Conservation (phyloP, 108 stramenopile genomes). For the Skeletonema potamos region DNA sequence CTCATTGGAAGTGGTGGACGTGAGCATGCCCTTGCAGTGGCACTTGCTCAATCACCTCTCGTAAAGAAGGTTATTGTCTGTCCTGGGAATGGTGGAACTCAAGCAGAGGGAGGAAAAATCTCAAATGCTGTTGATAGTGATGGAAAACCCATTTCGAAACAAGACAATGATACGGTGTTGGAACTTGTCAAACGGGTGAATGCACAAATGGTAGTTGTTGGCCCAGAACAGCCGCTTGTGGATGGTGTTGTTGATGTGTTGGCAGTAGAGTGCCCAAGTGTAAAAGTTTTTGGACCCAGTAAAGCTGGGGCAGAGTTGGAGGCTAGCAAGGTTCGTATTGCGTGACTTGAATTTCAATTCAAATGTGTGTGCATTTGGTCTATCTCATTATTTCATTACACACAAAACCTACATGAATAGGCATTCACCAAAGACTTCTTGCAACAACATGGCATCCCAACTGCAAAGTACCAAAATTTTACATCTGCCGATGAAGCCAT, state of each 20-base stretch:
- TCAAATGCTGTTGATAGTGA: conserved; percentile 55
- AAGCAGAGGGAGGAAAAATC: conserved; percentile 69
- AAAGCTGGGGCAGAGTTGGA: conserved; percentile 93
- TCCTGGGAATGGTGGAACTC: conserved; percentile 91
- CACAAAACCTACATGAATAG: conserved; percentile 2
- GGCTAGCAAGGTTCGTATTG: conserved; percentile 85
- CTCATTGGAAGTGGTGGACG: conserved; percentile 87
- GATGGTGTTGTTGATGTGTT: conserved; percentile 92
- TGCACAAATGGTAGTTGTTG: conserved; percentile 91
- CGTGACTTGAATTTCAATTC: neutral
- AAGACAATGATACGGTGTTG: conserved; percentile 75
- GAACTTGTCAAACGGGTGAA: conserved; percentile 55
- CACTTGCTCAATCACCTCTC: conserved; percentile 78
- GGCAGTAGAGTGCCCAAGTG: conserved; percentile 66
- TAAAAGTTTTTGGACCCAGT: conserved; percentile 95
- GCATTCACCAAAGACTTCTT: conserved; percentile 99
- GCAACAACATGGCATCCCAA: conserved; percentile 89
- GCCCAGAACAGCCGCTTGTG: conserved; percentile 96
- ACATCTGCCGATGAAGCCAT: conserved; percentile 82
- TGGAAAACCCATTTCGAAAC: conserved; percentile 16
- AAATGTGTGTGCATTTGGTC: neutral
- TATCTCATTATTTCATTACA: neutral
- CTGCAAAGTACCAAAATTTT: conserved; percentile 93
- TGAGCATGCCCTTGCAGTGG: conserved; percentile 86
- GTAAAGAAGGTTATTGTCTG: conserved; percentile 70